Conservation (phyloP, 2,329 filamentous ascomycete genomes). For the Aspergillus candidus region DNA sequence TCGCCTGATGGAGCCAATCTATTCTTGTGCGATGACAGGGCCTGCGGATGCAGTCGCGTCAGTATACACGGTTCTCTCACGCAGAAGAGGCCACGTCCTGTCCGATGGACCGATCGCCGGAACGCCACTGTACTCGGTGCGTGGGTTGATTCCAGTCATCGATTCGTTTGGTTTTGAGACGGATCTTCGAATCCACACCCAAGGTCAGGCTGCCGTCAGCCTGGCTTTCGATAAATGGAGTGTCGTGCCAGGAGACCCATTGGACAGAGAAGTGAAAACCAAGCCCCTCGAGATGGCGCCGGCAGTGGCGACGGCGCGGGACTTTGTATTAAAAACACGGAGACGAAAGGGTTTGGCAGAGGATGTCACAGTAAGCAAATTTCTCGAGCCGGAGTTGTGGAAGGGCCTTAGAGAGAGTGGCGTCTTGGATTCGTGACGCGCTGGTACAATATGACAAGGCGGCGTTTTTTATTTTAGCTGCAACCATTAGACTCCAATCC, state of each 20-base stretch:
- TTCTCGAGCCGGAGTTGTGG: conserved; percentile 91
- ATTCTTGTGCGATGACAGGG: conserved; percentile 86
- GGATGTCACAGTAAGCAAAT: conserved; percentile 92
- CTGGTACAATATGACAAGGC: not conserved
- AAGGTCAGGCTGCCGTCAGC: conserved; percentile 83
- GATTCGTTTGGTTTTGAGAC: conserved; percentile 98
- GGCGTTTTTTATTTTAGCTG: no score
- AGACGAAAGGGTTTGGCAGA: conserved; percentile 89
- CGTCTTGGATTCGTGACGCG: conserved; percentile 59
- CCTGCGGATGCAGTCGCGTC: conserved; percentile 82
- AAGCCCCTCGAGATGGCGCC: conserved; percentile 80
- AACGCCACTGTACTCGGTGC: conserved; percentile 87
- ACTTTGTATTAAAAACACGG: conserved; percentile 95
- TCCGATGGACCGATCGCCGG: conserved; percentile 92
- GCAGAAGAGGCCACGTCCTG: conserved; percentile 84
- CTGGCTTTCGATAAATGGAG: conserved; percentile 95
- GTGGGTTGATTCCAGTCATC: conserved; percentile 87
- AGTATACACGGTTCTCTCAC: conserved; percentile 85
- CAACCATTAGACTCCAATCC: no score
- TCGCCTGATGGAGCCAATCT: conserved; percentile 93
- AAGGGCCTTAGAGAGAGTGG: conserved; percentile 82
- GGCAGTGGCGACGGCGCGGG: conserved; percentile 82
- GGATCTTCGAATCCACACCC: conserved; percentile 89
- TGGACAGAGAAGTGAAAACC: conserved; percentile 78
- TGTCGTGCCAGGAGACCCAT: conserved; percentile 89